phyloP scores from a whole-genome alignment of 176 grass and related monocot species.

The Lolium rigidum region DNA sequence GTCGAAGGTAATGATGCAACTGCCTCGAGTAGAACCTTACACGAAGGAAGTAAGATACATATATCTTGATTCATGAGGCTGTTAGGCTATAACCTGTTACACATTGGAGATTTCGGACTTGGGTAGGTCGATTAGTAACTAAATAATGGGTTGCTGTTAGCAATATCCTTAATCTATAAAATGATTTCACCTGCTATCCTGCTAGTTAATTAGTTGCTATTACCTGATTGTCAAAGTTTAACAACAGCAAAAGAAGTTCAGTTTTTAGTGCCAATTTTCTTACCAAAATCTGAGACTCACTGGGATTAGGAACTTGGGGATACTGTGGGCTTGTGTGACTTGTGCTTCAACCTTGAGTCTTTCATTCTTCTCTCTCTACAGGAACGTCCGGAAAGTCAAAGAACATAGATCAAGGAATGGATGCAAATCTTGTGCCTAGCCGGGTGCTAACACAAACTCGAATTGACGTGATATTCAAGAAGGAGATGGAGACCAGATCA shows the following conservation, averaged over 20 bases:
- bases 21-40: neutral
- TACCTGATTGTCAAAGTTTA: neutral
- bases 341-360: neutral
- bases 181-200: neutral
- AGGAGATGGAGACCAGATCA: neutral
- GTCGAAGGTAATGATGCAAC: neutral
- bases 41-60: slow-evolving; percentile 13
- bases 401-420: neutral
- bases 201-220: neutral
- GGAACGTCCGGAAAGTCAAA: neutral
- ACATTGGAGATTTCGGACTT: neutral
- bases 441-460: neutral
- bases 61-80: slow-evolving; percentile 20
- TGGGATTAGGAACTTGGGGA: neutral
- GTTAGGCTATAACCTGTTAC: neutral
- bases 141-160: neutral
- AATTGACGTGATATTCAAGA: slow-evolving; percentile 22
- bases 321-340: neutral
- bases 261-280: neutral
- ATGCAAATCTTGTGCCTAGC: neutral
- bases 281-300: neutral
- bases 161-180: neutral
- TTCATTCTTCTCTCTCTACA: slow-evolving; percentile 18
- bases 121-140: neutral
- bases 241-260: neutral